A percentile compares a stretch with the other conserved stretches of the same genome.
These are phyloP conservation scores for Lachancea lanzarotensis DNA, from an alignment of 805 yeast genomes.

Conservation along the genomic window DNA sequence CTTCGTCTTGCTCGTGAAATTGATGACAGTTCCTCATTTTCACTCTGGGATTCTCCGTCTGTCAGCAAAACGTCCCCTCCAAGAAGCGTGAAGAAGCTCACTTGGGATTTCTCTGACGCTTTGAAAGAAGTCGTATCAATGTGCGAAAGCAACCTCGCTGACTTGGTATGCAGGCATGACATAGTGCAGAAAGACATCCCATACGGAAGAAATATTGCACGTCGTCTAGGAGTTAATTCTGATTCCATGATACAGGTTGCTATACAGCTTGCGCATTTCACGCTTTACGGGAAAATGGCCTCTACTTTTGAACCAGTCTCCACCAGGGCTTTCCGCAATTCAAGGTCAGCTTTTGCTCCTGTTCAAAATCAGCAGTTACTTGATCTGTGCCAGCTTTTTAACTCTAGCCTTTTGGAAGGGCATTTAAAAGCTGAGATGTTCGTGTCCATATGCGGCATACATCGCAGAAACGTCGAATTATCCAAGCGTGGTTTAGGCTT, in stretches of 20 bases:
- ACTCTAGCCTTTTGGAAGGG: conserved; percentile 49
- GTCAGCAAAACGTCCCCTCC: not conserved
- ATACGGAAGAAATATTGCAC: conserved; percentile 71
- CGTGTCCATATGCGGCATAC: conserved; percentile 45
- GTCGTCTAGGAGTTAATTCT: conserved; percentile 74
- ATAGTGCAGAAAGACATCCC: conserved; percentile 71
- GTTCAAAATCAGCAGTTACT: conserved; percentile 50
- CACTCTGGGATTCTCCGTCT: conserved; percentile 24
- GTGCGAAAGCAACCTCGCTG: conserved; percentile 84
- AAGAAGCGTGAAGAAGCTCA: conserved; percentile 19
- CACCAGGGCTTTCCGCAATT: conserved; percentile 58
- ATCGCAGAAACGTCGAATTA: conserved; percentile 40
- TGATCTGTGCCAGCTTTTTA: conserved; percentile 53
- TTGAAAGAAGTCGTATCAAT: conserved; percentile 50
- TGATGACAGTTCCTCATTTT: conserved; percentile 43
- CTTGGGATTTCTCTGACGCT: conserved; percentile 35
- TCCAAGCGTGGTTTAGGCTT: conserved; percentile 63
- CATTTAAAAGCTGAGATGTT: conserved; percentile 39
- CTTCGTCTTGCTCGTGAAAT: conserved; percentile 74
- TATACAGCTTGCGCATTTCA: conserved; percentile 85
- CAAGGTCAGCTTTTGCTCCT: conserved; percentile 65
- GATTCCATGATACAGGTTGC: conserved; percentile 90
- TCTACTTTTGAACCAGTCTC: conserved; percentile 89
- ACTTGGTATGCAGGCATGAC: conserved; percentile 70
- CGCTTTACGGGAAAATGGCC: conserved; percentile 82